Evolutionary conservation across 2,329 filamentous ascomycete species (phyloP), one percentile per base, ranked within the genome.

Genomic region (Zymoseptoria crescenta): DNA sequence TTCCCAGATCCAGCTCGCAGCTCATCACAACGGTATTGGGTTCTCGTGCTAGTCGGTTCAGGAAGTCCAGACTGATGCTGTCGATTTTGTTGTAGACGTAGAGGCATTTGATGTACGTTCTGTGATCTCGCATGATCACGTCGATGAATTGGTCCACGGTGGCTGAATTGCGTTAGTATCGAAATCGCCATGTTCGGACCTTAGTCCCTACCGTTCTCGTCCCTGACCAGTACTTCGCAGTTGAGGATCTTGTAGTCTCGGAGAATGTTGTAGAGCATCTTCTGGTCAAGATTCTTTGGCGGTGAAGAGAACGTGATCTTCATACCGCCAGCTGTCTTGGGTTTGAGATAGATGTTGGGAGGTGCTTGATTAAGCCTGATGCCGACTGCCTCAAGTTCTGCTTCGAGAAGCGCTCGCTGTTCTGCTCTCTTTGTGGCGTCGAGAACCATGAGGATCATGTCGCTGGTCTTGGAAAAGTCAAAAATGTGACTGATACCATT

Each of bases 51-150:
- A 99, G 81, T 72, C 88, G 86, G 79, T 99, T 89, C 53, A 99
- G 83, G 76, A 95, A 96, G 73, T 96, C 91, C 65, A 99, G 83
- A 49, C 88, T 93, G 61, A 99, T 89, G 73, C 85, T 87, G 78
- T 99, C 94, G 77, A 99, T 96, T 79, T 99, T 99, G 87, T 99
- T 99, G 85, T 99, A 99, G 30, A 97, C 93, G 77, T 99, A 99
- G 30, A 99, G 82, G 72, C 85, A 88, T 72, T 84, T 83, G 79
- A 99, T 96, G 80, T 99, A 99, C 75, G 96, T 99, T 72, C 94
- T 82, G 79, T 99, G 94, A 72, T 96, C 91, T 76, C 94, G 96
- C 93, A 97, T 97, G 76, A 99, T 96, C 62, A 96, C 91, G 74
- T 99, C 94, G 77, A 99, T 99, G 74, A 99, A 89, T 76, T 99